Evolutionary conservation across 164 flowering plant genomes (phyloP).

Genomic region (Tetracentron sinense): DNA sequence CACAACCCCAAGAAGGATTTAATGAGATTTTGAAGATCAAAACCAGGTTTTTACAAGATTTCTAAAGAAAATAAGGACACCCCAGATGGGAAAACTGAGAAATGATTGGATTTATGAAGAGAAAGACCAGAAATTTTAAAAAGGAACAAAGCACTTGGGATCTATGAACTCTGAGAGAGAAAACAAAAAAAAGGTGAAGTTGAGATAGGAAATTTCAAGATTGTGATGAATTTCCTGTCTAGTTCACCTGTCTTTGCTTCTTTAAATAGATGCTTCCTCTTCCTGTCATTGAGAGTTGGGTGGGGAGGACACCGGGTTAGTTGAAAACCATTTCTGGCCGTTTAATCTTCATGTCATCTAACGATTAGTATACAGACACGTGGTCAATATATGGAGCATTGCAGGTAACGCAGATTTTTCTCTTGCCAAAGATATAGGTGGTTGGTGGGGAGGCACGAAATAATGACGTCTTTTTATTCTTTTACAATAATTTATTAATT

Average conservation of each 20-base stretch:
- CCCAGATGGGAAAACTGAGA: background rate
- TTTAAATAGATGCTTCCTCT: conserved; percentile 11
- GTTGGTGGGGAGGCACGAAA: background rate
- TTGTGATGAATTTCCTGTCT: background rate
- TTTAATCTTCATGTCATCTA: conserved; percentile 11
- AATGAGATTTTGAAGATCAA: too few relatives aligned
- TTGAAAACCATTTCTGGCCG: conserved; percentile 8
- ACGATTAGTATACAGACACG: background rate
- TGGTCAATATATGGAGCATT: background rate
- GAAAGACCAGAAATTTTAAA: too few relatives aligned
- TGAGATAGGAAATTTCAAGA: background rate
- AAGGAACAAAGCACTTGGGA: too few relatives aligned
- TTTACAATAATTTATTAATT: too few relatives aligned
- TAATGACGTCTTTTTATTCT: background rate
- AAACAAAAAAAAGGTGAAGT: too few relatives aligned
- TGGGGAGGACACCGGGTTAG: conserved; percentile 20
- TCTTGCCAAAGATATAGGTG: background rate
- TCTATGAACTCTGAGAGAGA: too few relatives aligned
- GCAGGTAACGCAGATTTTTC: background rate
- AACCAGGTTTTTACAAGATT: background rate
- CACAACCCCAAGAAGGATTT: too few relatives aligned
- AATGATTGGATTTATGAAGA: too few relatives aligned
- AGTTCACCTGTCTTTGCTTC: background rate
- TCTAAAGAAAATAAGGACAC: too few relatives aligned
- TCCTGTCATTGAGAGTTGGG: conserved; percentile 15